phyloP scores from a whole-genome alignment of 2,329 filamentous ascomycete genomes.

The Orbilia javanica region DNA sequence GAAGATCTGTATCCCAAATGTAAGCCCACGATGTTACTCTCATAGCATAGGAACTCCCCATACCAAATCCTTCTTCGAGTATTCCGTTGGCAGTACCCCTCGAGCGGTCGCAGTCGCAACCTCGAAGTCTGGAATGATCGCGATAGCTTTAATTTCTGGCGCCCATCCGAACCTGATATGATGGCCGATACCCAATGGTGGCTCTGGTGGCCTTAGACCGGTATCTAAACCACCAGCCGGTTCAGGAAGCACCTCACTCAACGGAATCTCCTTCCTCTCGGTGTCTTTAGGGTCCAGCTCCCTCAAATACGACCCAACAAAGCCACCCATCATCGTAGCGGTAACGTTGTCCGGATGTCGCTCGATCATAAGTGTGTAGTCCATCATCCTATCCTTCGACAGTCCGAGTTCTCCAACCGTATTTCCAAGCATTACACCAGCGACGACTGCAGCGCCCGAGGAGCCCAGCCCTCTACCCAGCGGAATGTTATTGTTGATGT shows the following conservation, averaged over 20 bases:
- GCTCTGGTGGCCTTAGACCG: constrained; percentile 84
- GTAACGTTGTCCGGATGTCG: constrained; percentile 95
- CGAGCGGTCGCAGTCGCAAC: constrained; percentile 93
- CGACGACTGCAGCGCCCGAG: constrained; percentile 93
- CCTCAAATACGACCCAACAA: constrained; percentile 96
- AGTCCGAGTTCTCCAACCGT: constrained; percentile 85
- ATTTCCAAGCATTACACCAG: constrained; percentile 91
- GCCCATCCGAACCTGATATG: constrained; percentile 97
- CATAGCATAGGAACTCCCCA: not conserved
- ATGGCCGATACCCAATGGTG: constrained; percentile 92
- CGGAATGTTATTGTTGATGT: constrained; percentile 95
- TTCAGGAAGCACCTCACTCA: constrained; percentile 90
- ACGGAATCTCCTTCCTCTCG: constrained; percentile 89
- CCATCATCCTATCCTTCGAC: constrained; percentile 84
- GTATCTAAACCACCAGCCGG: constrained; percentile 93
- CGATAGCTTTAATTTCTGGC: constrained; percentile 93
- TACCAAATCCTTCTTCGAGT: constrained; percentile 68
- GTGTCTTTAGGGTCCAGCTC: constrained; percentile 90
- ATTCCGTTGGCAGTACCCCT: constrained; percentile 82
- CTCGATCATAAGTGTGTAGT: constrained; percentile 98
- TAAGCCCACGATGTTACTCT: not conserved
- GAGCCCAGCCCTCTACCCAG: constrained; percentile 93
- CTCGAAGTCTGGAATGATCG: constrained; percentile 95
- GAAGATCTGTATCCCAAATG: constrained; percentile 72
- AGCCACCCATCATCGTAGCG: constrained; percentile 93